These are phyloP conservation scores for Gentiana straminea DNA, from an alignment of 257 asterid genomes.

Conservation along the genomic window DNA sequence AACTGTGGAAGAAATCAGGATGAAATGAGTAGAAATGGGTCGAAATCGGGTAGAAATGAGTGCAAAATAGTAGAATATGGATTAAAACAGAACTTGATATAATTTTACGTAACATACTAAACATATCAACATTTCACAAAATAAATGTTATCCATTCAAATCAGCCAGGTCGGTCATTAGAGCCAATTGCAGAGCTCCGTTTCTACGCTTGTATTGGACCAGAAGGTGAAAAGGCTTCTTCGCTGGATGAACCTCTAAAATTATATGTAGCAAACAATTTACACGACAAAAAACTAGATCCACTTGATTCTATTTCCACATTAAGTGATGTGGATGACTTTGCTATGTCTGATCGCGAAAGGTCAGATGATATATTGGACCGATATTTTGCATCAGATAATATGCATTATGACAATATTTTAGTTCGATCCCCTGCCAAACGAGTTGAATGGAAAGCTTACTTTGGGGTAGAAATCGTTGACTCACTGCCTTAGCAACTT, in stretches of 20 bases:
- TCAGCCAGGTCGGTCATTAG: too few relatives aligned
- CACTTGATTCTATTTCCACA: constrained; percentile 12
- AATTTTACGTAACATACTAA: too few relatives aligned
- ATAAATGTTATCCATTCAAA: too few relatives aligned
- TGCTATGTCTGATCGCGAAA: constrained; percentile 24
- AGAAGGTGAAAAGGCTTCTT: constrained; percentile 17
- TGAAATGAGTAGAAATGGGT: too few relatives aligned
- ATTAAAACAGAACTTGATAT: too few relatives aligned
- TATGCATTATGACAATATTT: constrained; percentile 13
- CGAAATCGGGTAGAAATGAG: too few relatives aligned
- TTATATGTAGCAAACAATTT: constrained; percentile 25
- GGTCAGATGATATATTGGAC: constrained; percentile 12
- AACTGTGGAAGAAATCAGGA: too few relatives aligned
- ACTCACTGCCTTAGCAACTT: constrained; percentile 15
- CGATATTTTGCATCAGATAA: constrained; percentile 15
- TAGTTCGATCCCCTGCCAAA: constrained; percentile 22
- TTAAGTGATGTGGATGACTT: constrained; percentile 8
- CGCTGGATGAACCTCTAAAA: constrained; percentile 19
- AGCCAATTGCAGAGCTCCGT: too few relatives aligned
- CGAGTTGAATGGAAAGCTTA: constrained; percentile 27
- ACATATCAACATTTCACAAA: too few relatives aligned
- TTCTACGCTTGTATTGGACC: constrained; percentile 21
- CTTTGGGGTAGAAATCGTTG: constrained; percentile 26
- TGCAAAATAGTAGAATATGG: too few relatives aligned
- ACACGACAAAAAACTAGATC: constrained; percentile 20